phyloP scores from a whole-genome alignment of 352 stramenopile species.

The Globisporangium cederbergense region DNA sequence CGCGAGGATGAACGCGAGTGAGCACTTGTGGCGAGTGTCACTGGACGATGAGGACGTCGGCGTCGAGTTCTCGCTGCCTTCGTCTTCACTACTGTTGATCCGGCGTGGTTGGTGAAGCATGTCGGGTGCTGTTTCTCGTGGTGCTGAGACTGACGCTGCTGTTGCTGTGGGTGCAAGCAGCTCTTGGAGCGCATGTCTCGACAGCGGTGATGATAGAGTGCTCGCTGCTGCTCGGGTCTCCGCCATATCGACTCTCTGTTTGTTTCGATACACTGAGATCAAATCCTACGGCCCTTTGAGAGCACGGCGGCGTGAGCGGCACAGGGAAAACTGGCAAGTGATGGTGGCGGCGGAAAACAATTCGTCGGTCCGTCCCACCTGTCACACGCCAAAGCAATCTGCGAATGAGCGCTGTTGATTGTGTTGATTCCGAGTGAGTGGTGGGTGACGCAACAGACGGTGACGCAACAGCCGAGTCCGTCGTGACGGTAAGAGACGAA shows the following conservation, averaged over 20 bases:
- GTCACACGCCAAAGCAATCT: background rate
- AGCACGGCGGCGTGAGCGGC: no score
- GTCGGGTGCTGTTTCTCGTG: background rate
- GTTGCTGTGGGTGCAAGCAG: background rate
- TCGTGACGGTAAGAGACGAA: background rate
- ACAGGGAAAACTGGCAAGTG: background rate
- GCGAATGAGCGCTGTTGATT: background rate
- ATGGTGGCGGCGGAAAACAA: background rate
- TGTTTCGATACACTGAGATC: no score
- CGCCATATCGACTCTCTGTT: no score
- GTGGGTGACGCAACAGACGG: no score
- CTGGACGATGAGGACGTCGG: conserved; percentile 17
- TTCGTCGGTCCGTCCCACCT: background rate
- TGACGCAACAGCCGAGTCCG: background rate
- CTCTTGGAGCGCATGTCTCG: background rate
- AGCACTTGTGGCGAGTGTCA: conserved; percentile 42
- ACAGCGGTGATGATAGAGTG: background rate
- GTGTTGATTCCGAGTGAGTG: background rate
- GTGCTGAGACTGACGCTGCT: background rate
- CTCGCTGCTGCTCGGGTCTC: background rate
- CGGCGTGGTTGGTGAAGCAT: background rate
- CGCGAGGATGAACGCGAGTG: conserved; percentile 51
- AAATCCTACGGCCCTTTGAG: no score
- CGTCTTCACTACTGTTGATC: background rate
- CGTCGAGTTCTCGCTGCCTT: background rate